Evolutionary conservation across 1,284 basidiomycete species (phyloP), one percentile per base, ranked within the genome.

Genomic region (Filobasidium uniguttulatum): DNA sequence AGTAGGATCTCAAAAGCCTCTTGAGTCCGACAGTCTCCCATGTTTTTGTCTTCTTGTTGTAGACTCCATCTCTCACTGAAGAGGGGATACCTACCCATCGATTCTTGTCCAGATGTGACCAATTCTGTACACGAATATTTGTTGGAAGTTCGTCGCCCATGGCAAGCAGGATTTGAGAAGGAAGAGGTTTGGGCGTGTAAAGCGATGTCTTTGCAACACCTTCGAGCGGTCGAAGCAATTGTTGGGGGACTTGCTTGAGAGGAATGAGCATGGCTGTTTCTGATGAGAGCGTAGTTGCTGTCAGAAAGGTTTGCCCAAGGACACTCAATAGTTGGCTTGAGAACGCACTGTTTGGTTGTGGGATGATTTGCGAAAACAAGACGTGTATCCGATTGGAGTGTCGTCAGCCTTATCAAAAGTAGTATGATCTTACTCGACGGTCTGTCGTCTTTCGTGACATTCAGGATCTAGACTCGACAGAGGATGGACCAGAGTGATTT

Each of bases 61-160:
- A 47, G 8, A 52, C 50, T 8, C 50, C 50, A 44, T 52, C 50
- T 25, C 50, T 45, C 5, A 46, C 38, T 2, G 40, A 45, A 25
- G 40, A 41, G 30, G 46, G 44, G 2, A 52, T 25, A 17, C 50
- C 45, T 12, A 37, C 44, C 50, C 50, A 52, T 10, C 50, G 30
- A 34, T 52, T 45, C 23, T 41, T 23, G 37, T 52, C 50, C 7
- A 43, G 25, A 23, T 30, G 23, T 15, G 43, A 22, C 50, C 50
- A 52, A n/a, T 47, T 45, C 26, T 52, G 50, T 2, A 52, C 45
- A 6, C 50, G 20, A 17, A 52, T n/a, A 10, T 52, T 52, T 10
- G 45, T 37, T 3, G 50, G 50, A 2, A 52, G 33, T 23, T 46
- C 31, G 15, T n/a, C 23, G 29, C 40, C 37, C 9, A 34, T 9